Evolutionary conservation across 345 rosid genomes (phyloP).

Genomic region (Combretum micranthum): DNA sequence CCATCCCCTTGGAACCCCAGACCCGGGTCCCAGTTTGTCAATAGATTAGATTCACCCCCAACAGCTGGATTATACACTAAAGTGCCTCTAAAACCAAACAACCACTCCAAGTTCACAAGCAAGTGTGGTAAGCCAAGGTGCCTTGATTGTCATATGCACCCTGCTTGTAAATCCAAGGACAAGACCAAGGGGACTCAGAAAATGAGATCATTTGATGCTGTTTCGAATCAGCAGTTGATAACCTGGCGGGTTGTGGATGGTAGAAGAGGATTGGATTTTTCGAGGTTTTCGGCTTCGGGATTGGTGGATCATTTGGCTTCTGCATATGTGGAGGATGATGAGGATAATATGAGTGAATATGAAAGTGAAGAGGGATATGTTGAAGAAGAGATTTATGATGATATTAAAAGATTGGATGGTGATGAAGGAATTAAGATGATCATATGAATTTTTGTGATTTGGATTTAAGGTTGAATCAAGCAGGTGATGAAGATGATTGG

Average conservation of each 20-base stretch:
- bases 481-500: constrained; percentile 52
- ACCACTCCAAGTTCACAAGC: constrained; percentile 69
- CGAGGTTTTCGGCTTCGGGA: constrained; percentile 45
- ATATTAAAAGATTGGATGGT: constrained; percentile 6
- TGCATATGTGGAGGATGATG: constrained; percentile 14
- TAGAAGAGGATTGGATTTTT: constrained; percentile 16
- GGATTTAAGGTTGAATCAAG: constrained; percentile 25
- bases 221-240: constrained; percentile 24
- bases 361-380: neutral
- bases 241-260: constrained; percentile 38
- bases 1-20: constrained; percentile 39
- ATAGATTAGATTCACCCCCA: constrained; percentile 29
- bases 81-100: constrained; percentile 37
- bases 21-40: constrained; percentile 22
- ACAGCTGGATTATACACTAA: constrained; percentile 35
- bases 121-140: constrained; percentile 42
- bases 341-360: neutral
- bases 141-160: constrained; percentile 33
- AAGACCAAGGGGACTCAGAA: constrained; percentile 55
- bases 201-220: constrained; percentile 34
- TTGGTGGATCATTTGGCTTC: constrained; percentile 34
- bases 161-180: constrained; percentile 39
- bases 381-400: neutral
- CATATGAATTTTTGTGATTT: constrained; percentile 21
- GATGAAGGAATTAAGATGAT: constrained; percentile 9